Percentiles rank a stretch among this genome's conserved stretches.
Evolutionary conservation across 23 red algal genomes (phyloP).

Genomic region (Gracilaria domingensis): DNA sequence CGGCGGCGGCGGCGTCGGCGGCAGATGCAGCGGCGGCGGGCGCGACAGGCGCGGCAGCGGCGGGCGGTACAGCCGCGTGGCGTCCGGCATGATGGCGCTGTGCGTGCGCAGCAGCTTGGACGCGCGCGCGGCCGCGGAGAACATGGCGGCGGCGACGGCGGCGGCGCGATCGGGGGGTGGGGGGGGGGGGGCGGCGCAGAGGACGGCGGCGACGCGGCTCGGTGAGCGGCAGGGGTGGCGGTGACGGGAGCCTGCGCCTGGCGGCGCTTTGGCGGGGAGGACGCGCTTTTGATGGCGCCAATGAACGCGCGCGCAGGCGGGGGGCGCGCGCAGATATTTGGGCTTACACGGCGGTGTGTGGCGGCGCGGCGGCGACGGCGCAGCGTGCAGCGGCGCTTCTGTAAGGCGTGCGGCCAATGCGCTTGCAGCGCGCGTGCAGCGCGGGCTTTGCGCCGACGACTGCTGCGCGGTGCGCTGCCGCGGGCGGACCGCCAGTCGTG

Average conservation of each 20-base stretch:
- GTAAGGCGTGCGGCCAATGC: not conserved
- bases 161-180: not conserved
- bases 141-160: not conserved
- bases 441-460: no score
- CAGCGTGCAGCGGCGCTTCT: not conserved
- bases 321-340: not conserved
- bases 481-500: no score
- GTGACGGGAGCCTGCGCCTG: no score
- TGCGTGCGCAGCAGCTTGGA: conserved; percentile 28
- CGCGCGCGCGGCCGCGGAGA: conserved; percentile 34
- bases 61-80: conserved; percentile 12
- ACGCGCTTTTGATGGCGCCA: not conserved
- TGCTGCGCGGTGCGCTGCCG: no score
- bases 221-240: no score
- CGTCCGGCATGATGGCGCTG: conserved; percentile 15
- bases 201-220: no score
- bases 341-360: not conserved
- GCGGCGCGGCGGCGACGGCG: not conserved
- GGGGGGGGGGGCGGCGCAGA: not conserved
- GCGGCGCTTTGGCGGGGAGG: no score
- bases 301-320: not conserved
- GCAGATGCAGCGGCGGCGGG: not conserved
- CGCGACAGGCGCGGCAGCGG: not conserved
- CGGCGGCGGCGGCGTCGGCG: conserved; percentile 18
- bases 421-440: not conserved